Evolutionary conservation across 345 rosid species (phyloP), one percentile per base, ranked within the genome.

Genomic region (Cardamine occulta): DNA sequence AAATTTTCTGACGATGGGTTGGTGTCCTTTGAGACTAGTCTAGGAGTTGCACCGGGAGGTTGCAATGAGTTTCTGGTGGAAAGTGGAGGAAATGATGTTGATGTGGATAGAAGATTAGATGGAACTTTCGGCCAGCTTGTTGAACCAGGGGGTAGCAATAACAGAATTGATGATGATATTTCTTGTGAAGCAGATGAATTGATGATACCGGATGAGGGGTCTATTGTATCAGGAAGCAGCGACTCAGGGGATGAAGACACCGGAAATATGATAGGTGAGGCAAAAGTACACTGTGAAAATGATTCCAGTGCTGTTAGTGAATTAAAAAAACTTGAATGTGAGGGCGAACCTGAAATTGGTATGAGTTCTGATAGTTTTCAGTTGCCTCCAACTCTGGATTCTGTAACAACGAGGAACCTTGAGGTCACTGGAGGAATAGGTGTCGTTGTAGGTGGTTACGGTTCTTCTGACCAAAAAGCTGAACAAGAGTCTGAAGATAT

Each of bases 401-500:
- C 26, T 67, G 28, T 15, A 68, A 68, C 2, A 3, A 24, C 26
- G 37, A 61, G 40, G 15, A 68, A 68, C 59, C 48, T 73, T 61
- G 77, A 72, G 18, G 52, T 31, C 42, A 2, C 62, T 37, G 7
- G 62, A 57, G 72, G 23, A 11, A 7, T 57, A 64, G 47, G 56
- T 77, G 54, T 54, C 13, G 17, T 5, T 54, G 65, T 55, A 42
- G 54, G 60, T 55, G 53, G 11, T 14, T 63, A 70, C 2, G 24
- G 31, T 54, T 69, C 49, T 77, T 15, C 35, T 9, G 56, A 80
- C 35, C 58, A 42, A 48, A 61, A 80, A 55, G 61, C 26, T n/a
- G 71, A 68, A 59, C 60, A 10, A 40, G 73, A 31, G 18, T 31
- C 65, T 55, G 74, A 82, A 15, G 80, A 79, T 63, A 78, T 48